Evolutionary conservation across 139 green algal species (phyloP).

Genomic region (Micractinium conductrix): DNA sequence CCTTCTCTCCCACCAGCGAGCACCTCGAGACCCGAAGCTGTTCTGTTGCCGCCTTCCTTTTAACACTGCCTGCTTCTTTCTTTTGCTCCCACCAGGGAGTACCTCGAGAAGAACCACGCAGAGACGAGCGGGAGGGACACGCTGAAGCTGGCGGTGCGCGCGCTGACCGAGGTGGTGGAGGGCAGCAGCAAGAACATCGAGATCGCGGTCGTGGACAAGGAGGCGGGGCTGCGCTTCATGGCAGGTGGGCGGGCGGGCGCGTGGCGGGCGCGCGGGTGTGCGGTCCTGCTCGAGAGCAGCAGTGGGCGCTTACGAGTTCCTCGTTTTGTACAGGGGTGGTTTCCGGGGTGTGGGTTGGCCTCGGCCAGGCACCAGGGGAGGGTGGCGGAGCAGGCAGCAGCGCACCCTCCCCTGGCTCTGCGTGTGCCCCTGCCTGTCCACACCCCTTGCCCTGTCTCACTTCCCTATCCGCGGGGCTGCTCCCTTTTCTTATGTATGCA

Average conservation of each 20-base stretch:
- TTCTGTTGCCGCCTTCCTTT: neutral
- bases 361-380: too few species aligned
- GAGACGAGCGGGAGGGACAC: constrained; percentile 80
- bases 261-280: neutral
- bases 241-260: neutral
- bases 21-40: neutral
- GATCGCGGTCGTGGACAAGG: constrained; percentile 86
- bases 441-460: too few species aligned
- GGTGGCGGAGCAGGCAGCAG: too few species aligned
- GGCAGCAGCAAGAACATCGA: constrained; percentile 78
- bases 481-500: neutral
- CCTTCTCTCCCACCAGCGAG: neutral
- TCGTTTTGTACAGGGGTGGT: too few species aligned
- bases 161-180: constrained; percentile 90
- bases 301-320: too few species aligned
- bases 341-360: too few species aligned
- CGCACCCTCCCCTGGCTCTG: too few species aligned
- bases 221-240: constrained; percentile 68
- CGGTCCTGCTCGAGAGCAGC: too few species aligned
- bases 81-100: constrained; percentile 81
- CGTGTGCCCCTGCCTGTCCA: too few species aligned
- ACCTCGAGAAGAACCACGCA: constrained; percentile 97
- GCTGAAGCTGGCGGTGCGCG: constrained; percentile 91
- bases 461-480: too few species aligned
- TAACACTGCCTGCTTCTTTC: too few species aligned